Evolutionary conservation across 78 protist species (phyloP).

Genomic region (Polysphondylium violaceum): DNA sequence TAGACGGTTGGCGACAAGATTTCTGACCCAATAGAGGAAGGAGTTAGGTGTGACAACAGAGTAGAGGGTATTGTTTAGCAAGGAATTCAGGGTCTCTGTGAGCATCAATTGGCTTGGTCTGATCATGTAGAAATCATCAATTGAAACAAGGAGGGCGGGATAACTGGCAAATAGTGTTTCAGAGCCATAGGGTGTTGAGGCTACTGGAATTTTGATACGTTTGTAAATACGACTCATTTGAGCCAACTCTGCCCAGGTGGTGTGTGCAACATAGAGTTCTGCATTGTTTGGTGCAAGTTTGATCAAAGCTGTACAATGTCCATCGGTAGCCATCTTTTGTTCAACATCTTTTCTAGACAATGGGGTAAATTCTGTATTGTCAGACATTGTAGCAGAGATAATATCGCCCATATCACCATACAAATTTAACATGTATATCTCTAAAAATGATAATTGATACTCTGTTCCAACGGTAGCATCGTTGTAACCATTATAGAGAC

Average conservation of each 20-base stretch:
- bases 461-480: background rate
- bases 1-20: conserved; percentile 41
- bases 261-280: conserved; percentile 31
- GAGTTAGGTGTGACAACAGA: conserved; percentile 1
- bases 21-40: conserved; percentile 49
- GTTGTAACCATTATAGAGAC: conserved; percentile 37
- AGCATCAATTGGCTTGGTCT: conserved; percentile 37
- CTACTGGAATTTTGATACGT: conserved; percentile 32
- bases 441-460: conserved; percentile 34
- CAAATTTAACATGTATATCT: conserved; percentile 23
- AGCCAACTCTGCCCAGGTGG: conserved; percentile 32
- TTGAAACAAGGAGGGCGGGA: conserved; percentile 48
- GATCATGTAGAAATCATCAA: conserved; percentile 64
- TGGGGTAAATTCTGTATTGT: conserved; percentile 7
- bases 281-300: conserved; percentile 9
- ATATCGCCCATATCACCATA: conserved; percentile 72
- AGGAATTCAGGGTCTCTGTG: conserved; percentile 49
- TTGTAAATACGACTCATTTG: conserved; percentile 54
- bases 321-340: conserved; percentile 29
- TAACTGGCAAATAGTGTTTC: conserved; percentile 51
- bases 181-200: conserved; percentile 54
- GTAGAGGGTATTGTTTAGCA: conserved; percentile 51
- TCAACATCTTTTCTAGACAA: conserved; percentile 33
- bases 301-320: conserved; percentile 52
- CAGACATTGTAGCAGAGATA: background rate